Evolutionary conservation across 768 basidiomycete genomes (phyloP).

Genomic region (Leccinellum albellum): DNA sequence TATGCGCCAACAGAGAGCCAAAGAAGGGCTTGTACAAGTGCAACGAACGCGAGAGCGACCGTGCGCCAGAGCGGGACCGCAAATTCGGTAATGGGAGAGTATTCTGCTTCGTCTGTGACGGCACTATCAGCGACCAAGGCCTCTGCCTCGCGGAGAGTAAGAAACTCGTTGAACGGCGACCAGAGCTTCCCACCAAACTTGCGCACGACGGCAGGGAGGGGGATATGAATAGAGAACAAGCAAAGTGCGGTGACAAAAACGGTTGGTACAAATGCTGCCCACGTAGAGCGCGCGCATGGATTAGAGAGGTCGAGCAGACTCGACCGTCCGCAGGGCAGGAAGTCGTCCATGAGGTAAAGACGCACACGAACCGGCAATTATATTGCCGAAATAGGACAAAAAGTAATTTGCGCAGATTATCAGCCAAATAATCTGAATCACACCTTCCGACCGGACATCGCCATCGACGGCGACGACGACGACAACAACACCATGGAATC

Average conservation of each 20-base stretch:
- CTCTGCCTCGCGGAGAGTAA: conserved; percentile 57
- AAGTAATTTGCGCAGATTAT: not conserved
- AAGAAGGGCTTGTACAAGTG: conserved; percentile 50
- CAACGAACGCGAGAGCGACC: conserved; percentile 50
- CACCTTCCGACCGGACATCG: not conserved
- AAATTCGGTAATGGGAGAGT: not conserved
- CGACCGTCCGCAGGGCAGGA: conserved; percentile 12
- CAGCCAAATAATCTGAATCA: not conserved
- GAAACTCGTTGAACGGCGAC: conserved; percentile 35
- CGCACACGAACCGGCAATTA: not conserved
- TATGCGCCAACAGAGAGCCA: conserved; percentile 66
- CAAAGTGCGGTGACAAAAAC: conserved; percentile 42
- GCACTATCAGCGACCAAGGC: conserved; percentile 33
- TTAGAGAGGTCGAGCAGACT: conserved; percentile 37
- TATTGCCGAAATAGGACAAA: not conserved
- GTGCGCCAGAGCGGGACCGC: conserved; percentile 56
- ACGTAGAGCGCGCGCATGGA: conserved; percentile 47
- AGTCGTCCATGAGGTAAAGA: conserved; percentile 6
- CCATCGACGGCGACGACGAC: conserved; percentile 7
- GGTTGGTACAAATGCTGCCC: conserved; percentile 50
- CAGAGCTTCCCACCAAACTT: conserved; percentile 18
- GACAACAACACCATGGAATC: conserved; percentile 52
- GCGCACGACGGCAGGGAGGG: conserved; percentile 20
- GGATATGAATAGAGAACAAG: conserved; percentile 33
- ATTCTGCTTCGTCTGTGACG: not conserved